Evolutionary conservation across 805 yeast species (phyloP).

Genomic region (Saccharomycopsis fermentans): DNA sequence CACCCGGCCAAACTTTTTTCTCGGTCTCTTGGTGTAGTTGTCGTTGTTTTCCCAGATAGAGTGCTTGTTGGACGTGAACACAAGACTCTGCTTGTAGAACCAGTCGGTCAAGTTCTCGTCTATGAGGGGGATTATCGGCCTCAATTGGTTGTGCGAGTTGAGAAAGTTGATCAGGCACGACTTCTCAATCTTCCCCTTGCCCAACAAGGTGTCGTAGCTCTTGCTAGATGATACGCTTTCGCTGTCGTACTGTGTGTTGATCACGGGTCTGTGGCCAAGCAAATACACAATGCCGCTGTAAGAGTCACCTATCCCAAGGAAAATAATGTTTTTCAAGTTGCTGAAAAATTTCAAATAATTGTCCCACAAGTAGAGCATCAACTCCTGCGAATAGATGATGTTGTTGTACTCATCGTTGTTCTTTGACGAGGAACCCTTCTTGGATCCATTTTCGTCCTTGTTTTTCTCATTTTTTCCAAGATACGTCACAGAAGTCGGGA

Average conservation of each 20-base stretch:
- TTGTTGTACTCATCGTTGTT: constrained; percentile 15
- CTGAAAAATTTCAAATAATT: constrained; percentile 68
- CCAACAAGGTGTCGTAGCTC: background rate
- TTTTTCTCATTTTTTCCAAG: constrained; percentile 12
- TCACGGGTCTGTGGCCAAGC: constrained; percentile 57
- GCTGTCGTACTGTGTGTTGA: constrained; percentile 11
- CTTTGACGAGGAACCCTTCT: background rate
- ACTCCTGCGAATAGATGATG: constrained; percentile 49
- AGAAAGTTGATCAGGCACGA: constrained; percentile 16
- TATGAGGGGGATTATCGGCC: constrained; percentile 73
- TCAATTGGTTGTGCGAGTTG: constrained; percentile 27
- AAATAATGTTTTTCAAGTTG: constrained; percentile 56
- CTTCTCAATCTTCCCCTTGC: constrained; percentile 16
- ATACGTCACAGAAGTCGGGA: constrained; percentile 49
- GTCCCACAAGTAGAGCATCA: constrained; percentile 78
- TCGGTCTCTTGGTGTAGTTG: constrained; percentile 53
- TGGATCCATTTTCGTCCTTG: background rate
- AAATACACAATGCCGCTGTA: constrained; percentile 80
- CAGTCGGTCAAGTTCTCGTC: constrained; percentile 89
- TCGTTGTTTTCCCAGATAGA: constrained; percentile 64
- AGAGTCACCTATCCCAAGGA: constrained; percentile 85
- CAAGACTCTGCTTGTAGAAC: constrained; percentile 78
- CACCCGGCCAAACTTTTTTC: constrained; percentile 88
- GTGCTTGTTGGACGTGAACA: constrained; percentile 67
- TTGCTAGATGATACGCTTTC: background rate